Percentiles rank a stretch among this genome's conserved stretches.
These are phyloP conservation scores for Fraxinus sp. DNA, from an alignment of 305 asterid species.

Conservation along the genomic window DNA sequence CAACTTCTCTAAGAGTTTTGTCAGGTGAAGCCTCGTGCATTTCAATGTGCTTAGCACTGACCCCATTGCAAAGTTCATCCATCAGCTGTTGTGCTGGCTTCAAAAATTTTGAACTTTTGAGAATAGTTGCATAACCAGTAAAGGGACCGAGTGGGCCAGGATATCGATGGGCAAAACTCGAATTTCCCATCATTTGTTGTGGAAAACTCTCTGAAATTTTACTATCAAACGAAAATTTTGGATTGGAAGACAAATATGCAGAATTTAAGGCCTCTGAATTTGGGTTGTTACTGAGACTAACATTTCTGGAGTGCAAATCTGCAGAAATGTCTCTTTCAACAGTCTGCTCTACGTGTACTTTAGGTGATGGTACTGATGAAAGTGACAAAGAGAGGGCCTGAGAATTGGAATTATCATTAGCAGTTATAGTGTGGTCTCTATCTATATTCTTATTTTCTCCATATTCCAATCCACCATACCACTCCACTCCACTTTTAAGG, in stretches of 20 bases:
- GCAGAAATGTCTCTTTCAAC: slow-evolving; percentile 3
- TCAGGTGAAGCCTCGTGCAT: slow-evolving; percentile 1
- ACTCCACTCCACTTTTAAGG: slow-evolving; percentile 18
- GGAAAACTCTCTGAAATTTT: slow-evolving; percentile 9
- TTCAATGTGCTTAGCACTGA: slow-evolving; percentile 28
- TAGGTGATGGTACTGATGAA: slow-evolving; percentile 53
- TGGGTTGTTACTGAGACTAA: slow-evolving; percentile 14
- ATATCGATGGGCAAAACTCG: slow-evolving; percentile 32
- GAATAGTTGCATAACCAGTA: slow-evolving; percentile 72
- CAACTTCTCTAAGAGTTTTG: slow-evolving; percentile 29
- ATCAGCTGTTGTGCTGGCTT: slow-evolving; percentile 66
- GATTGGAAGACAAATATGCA: neutral
- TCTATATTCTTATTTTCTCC: slow-evolving; percentile 10
- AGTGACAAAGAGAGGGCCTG: slow-evolving; percentile 69
- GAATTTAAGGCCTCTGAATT: slow-evolving; percentile 28
- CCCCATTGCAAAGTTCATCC: slow-evolving; percentile 54
- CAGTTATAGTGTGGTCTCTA: slow-evolving; percentile 16
- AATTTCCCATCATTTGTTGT: slow-evolving; percentile 18
- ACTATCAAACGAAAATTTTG: neutral
- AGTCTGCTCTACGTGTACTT: slow-evolving; percentile 24
- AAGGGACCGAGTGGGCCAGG: slow-evolving; percentile 79
- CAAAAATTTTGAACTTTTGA: slow-evolving; percentile 54
- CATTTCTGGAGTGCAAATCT: slow-evolving; percentile 3
- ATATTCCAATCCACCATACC: slow-evolving; percentile 29
- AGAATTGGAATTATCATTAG: slow-evolving; percentile 29